phyloP scores from a whole-genome alignment of 306 rosid species.

The Betula pendula region DNA sequence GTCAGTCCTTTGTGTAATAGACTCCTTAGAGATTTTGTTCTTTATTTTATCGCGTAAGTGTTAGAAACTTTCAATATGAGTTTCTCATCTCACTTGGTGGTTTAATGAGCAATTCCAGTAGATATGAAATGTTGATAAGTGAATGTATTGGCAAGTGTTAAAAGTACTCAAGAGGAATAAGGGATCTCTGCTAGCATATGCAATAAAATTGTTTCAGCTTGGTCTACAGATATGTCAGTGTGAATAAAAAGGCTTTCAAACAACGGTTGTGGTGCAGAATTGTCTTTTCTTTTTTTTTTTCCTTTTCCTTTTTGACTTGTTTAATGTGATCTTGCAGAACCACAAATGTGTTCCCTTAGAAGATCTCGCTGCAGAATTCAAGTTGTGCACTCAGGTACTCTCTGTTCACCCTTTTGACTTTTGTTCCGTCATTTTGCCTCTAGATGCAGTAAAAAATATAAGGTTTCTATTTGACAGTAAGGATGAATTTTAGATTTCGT shows the following conservation, averaged over 20 bases:
- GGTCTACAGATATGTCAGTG: not conserved
- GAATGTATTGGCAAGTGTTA: not conserved
- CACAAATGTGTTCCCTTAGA: conserved; percentile 92
- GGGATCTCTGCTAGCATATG: not conserved
- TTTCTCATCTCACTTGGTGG: not conserved
- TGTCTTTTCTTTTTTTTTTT: conserved; percentile 21
- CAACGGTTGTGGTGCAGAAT: not conserved
- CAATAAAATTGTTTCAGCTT: not conserved
- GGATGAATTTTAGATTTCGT: not conserved
- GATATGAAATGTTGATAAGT: not conserved
- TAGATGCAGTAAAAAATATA: not conserved
- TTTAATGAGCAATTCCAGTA: not conserved
- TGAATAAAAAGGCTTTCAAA: not conserved
- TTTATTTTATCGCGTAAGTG: not conserved
- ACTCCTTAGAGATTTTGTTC: conserved; percentile 17
- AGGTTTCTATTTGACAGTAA: not conserved
- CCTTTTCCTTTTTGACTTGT: not conserved
- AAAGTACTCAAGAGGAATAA: not conserved
- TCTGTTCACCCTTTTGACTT: not conserved
- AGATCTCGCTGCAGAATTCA: conserved; percentile 96
- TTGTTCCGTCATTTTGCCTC: not conserved
- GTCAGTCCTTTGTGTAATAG: conserved; percentile 8
- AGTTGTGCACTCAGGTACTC: conserved; percentile 86
- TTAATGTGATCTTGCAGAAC: conserved; percentile 53
- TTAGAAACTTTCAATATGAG: not conserved